These are phyloP conservation scores for Boletus huronensis DNA, from an alignment of 768 basidiomycete species.

Conservation along the genomic window DNA sequence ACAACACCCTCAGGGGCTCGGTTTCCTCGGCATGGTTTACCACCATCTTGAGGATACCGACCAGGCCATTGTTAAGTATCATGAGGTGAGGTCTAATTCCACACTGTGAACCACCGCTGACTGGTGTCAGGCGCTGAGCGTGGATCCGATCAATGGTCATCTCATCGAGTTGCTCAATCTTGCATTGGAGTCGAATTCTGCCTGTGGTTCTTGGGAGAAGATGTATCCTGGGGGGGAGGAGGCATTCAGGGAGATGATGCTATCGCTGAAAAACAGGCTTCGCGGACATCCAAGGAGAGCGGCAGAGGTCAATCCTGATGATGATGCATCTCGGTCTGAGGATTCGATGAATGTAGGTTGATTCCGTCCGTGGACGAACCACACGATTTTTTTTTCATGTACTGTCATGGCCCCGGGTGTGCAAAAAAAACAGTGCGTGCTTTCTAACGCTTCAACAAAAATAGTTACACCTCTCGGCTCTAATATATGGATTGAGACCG, in stretches of 20 bases:
- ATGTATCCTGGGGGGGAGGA: conserved; percentile 34
- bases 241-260: conserved; percentile 34
- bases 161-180: conserved; percentile 78
- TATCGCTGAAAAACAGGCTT: conserved; percentile 28
- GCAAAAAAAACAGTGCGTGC: background rate
- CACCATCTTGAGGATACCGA: conserved; percentile 73
- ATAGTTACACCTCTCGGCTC: background rate
- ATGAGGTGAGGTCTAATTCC: conserved; percentile 59
- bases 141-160: conserved; percentile 81
- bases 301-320: conserved; percentile 14
- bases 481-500: background rate
- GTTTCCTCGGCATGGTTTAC: conserved; percentile 85
- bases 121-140: conserved; percentile 59
- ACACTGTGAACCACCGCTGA: conserved; percentile 1
- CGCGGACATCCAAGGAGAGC: conserved; percentile 24
- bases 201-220: conserved; percentile 33
- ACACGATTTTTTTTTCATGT: conserved; percentile 27
- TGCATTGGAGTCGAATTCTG: conserved; percentile 58
- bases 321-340: conserved; percentile 18
- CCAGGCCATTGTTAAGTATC: conserved; percentile 84
- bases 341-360: conserved; percentile 33
- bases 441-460: background rate
- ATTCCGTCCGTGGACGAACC: conserved; percentile 18
- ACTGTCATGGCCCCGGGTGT: conserved; percentile 1
- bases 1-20: conserved; percentile 75